Evolutionary conservation across 768 basidiomycete species (phyloP), one percentile per base, ranked within the genome.

Genomic region (Pisolithus tinctorius): DNA sequence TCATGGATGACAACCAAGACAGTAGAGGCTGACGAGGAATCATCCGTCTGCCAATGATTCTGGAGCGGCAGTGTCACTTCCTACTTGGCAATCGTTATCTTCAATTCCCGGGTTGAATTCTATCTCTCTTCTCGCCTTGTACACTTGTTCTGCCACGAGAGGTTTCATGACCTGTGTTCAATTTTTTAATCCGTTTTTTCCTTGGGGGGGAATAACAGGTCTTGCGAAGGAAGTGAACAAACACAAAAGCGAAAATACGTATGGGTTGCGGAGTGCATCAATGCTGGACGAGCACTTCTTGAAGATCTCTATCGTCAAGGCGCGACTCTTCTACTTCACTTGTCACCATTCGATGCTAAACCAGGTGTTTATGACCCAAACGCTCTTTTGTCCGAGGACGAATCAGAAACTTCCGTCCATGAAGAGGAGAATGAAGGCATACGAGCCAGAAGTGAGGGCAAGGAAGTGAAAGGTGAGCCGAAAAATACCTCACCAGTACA

Each of bases 231-330:
- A 57, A 77, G 79, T 58, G 81, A 84, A 58, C 74, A 78, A 39
- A 75, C 82, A 36, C 69, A 76, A 41, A 80, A 81, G 65, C 79
- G 93, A 61, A 92, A 89, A 63, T 91, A 88, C 66, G 79, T 98
- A 68, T 98, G 96, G 96, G 79, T 96, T 30, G 90, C 92, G 34
- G 96, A 99, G 66, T 96, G 89, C 66, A 83, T 96, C 64, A 99
- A 99, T 65, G 79, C 82, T 7, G 84, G 85, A 10, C 88, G 80
- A 65, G 77, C 95, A 52, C 76, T 97, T 26, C 77, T 91, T 1
- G 89, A 93, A 60, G 93, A 88, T 54, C 76, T 78, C 26, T 98
- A 98, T 64, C 77, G 74, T 23, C 93, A 93, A 62, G 96, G 93
- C 3, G 80, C 81, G 56, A 79, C 80, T 2, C 79, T 97, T 30